These are phyloP conservation scores for Heritiera fomes DNA, from an alignment of 345 rosid species.

Conservation along the genomic window DNA sequence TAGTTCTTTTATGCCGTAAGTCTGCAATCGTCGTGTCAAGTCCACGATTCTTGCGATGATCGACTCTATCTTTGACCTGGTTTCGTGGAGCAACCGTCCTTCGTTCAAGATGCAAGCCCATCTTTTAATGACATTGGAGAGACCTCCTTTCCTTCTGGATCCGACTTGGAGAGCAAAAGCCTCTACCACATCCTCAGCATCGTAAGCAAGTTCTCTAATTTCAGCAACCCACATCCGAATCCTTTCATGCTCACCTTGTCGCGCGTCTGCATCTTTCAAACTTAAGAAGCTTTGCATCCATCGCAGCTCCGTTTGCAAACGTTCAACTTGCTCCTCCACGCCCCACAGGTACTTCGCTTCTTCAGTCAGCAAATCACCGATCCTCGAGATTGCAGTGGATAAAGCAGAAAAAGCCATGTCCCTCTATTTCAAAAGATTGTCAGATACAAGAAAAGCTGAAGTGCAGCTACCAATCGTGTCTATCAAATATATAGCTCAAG, in stretches of 20 bases:
- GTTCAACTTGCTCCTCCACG: background rate
- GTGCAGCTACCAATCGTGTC: too few species aligned
- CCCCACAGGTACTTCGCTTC: constrained; percentile 2
- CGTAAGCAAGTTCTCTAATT: constrained; percentile 3
- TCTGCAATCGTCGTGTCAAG: background rate
- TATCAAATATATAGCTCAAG: too few species aligned
- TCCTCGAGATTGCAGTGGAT: background rate
- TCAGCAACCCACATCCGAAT: background rate
- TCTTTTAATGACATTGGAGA: background rate
- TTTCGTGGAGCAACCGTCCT: background rate
- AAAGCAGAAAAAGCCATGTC: background rate
- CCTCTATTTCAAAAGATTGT: too few species aligned
- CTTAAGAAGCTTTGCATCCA: constrained; percentile 14
- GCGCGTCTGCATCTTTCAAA: background rate
- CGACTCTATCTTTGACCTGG: background rate
- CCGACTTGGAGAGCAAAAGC: background rate
- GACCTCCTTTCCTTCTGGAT: background rate
- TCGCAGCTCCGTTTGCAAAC: constrained; percentile 3
- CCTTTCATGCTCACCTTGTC: background rate
- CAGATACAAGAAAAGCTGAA: too few species aligned
- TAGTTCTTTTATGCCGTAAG: background rate
- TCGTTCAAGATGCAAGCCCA: background rate
- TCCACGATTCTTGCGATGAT: background rate
- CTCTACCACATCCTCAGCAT: constrained; percentile 14
- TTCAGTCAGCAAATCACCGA: background rate